Percentiles rank a stretch among this genome's conserved stretches.
phyloP scores from a whole-genome alignment of 306 rosid genomes.

The Lupinus albus region DNA sequence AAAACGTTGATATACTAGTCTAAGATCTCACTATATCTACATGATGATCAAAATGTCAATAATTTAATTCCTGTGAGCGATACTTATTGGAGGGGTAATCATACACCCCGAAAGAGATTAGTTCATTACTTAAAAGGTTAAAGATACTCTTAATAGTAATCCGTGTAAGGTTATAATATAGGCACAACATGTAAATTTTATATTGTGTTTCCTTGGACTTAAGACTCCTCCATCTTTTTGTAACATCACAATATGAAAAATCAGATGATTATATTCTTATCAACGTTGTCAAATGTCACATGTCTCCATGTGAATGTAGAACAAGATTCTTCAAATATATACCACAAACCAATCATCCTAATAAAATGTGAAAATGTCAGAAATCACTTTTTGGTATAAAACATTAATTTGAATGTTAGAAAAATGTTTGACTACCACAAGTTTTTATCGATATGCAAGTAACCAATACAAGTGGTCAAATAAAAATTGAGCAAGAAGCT shows the following conservation, averaged over 20 bases:
- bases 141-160: too few relatives aligned
- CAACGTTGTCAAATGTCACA: conserved; percentile 40
- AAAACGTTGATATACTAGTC: too few relatives aligned
- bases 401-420: conserved; percentile 17
- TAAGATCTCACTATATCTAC: too few relatives aligned
- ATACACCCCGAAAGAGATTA: too few relatives aligned
- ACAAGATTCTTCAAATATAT: conserved; percentile 13
- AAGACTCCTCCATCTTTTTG: not conserved
- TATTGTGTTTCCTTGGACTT: not conserved
- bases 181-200: conserved; percentile 11
- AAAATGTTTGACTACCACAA: conserved; percentile 2
- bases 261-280: conserved; percentile 4
- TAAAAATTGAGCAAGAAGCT: conserved; percentile 13
- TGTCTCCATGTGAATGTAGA: conserved; percentile 44
- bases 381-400: conserved; percentile 24
- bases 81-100: too few relatives aligned
- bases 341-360: conserved; percentile 23
- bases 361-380: conserved; percentile 17
- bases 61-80: too few relatives aligned
- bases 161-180: not conserved
- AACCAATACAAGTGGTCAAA: conserved; percentile 24
- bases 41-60: too few relatives aligned
- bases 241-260: not conserved
- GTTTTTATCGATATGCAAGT: not conserved
- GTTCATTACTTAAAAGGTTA: too few relatives aligned